Percentiles rank a stretch among this genome's conserved stretches.
phyloP scores from a whole-genome alignment of 106 monocot species.

The Dactylorhiza incarnata region DNA sequence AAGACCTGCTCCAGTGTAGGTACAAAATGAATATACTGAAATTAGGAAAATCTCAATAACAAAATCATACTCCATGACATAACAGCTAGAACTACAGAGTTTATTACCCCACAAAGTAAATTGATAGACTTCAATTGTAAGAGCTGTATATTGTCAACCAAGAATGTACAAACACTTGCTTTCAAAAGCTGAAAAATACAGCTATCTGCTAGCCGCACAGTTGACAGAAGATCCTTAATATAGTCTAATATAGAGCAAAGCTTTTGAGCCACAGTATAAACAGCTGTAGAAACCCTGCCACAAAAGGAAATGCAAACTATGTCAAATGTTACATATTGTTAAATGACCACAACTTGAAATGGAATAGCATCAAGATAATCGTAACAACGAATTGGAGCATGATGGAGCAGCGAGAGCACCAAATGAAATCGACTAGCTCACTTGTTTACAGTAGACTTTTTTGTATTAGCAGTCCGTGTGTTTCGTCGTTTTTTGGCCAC shows the following conservation, averaged over 20 bases:
- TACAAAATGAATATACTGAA: neutral
- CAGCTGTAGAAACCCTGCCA: slow-evolving; percentile 57
- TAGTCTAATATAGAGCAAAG: slow-evolving; percentile 76
- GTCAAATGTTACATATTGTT: neutral
- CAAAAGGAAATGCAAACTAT: slow-evolving; percentile 14
- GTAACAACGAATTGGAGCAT: neutral
- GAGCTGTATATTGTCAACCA: slow-evolving; percentile 89
- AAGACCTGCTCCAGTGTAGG: slow-evolving; percentile 49
- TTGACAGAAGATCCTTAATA: slow-evolving; percentile 69
- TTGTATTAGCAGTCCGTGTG: slow-evolving; percentile 34
- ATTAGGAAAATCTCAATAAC: neutral
- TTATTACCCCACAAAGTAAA: slow-evolving; percentile 72
- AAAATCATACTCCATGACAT: neutral
- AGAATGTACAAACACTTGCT: slow-evolving; percentile 84
- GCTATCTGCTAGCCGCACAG: slow-evolving; percentile 81
- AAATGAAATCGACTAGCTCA: slow-evolving; percentile 8
- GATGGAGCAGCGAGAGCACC: neutral
- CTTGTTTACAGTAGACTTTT: slow-evolving; percentile 70
- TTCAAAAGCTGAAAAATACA: slow-evolving; percentile 86
- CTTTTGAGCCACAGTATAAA: slow-evolving; percentile 69
- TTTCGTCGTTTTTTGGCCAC: slow-evolving; percentile 58
- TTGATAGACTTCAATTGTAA: slow-evolving; percentile 88
- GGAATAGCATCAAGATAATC: slow-evolving; percentile 9
- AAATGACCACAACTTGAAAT: neutral
- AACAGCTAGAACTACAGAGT: neutral